A percentile compares a stretch with the other conserved stretches of the same genome.
These are phyloP conservation scores for Albugo candida DNA, from an alignment of 352 stramenopile genomes.

Conservation along the genomic window DNA sequence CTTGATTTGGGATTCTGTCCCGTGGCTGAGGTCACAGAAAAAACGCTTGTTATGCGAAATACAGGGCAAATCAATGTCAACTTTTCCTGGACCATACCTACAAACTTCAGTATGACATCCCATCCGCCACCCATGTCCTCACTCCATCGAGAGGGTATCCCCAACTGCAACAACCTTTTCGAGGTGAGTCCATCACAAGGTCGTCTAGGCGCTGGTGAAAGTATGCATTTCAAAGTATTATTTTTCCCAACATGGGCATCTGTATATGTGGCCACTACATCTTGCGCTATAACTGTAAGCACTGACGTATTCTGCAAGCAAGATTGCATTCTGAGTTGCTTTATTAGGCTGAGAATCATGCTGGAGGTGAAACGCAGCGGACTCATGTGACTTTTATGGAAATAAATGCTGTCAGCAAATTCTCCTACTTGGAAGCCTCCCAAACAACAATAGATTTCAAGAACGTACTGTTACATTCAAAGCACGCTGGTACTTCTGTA, in stretches of 20 bases:
- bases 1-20: constrained; percentile 82
- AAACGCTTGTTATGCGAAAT: constrained; percentile 64
- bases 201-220: constrained; percentile 33
- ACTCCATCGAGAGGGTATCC: constrained; percentile 13
- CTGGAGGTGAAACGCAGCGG: constrained; percentile 8
- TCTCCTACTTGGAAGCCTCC: constrained; percentile 65
- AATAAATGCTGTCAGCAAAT: constrained; percentile 79
- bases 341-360: constrained; percentile 16
- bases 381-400: constrained; percentile 27
- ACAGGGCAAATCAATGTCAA: constrained; percentile 67
- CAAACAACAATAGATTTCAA: constrained; percentile 72
- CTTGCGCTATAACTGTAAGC: constrained; percentile 35
- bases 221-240: constrained; percentile 42
- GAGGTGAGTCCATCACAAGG: constrained; percentile 49
- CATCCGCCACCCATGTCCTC: not conserved
- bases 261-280: constrained; percentile 71
- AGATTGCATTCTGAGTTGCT: constrained; percentile 33
- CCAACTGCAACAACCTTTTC: constrained; percentile 54
- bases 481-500: constrained; percentile 17
- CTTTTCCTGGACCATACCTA: constrained; percentile 74
- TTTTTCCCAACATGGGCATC: constrained; percentile 52
- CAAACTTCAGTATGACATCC: constrained; percentile 8
- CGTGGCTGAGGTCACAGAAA: constrained; percentile 60
- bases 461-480: constrained; percentile 49
- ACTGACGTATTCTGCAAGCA: not conserved